These are phyloP conservation scores for Coriolopsis trogii DNA, from an alignment of 1,284 basidiomycete species.

Conservation along the genomic window DNA sequence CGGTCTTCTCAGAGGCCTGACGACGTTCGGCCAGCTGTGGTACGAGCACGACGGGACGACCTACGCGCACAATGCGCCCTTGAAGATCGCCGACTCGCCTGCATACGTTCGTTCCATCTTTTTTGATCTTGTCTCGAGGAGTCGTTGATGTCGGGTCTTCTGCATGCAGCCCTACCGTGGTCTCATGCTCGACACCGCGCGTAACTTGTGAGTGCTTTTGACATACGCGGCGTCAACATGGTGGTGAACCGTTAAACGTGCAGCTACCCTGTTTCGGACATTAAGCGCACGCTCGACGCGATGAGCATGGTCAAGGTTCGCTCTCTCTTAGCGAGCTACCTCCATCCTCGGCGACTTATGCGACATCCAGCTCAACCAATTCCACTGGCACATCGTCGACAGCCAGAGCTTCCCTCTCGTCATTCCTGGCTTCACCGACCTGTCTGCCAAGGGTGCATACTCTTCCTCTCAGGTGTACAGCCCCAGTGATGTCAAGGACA, in stretches of 20 bases:
- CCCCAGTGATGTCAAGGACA: constrained; percentile 57
- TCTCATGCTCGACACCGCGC: constrained; percentile 80
- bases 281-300: constrained; percentile 77
- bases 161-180: constrained; percentile 70
- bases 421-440: constrained; percentile 61
- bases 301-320: constrained; percentile 87
- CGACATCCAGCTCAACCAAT: constrained; percentile 59
- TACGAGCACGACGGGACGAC: constrained; percentile 53
- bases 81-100: constrained; percentile 63
- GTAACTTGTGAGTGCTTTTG: constrained; percentile 52
- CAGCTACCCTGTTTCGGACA: constrained; percentile 68
- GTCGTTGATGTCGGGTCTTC: too few species aligned
- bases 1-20: constrained; percentile 80
- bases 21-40: constrained; percentile 83
- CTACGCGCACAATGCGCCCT: constrained; percentile 64
- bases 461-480: constrained; percentile 59
- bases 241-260: background rate
- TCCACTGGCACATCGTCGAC: constrained; percentile 85
- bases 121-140: background rate
- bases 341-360: too few species aligned
- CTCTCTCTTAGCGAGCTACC: background rate
- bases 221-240: background rate
- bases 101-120: constrained; percentile 51
- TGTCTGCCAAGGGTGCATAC: constrained; percentile 76
- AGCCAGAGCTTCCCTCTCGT: constrained; percentile 78